These are phyloP conservation scores for Leishmania tropica DNA, from an alignment of 208 protist species.

Conservation along the genomic window DNA sequence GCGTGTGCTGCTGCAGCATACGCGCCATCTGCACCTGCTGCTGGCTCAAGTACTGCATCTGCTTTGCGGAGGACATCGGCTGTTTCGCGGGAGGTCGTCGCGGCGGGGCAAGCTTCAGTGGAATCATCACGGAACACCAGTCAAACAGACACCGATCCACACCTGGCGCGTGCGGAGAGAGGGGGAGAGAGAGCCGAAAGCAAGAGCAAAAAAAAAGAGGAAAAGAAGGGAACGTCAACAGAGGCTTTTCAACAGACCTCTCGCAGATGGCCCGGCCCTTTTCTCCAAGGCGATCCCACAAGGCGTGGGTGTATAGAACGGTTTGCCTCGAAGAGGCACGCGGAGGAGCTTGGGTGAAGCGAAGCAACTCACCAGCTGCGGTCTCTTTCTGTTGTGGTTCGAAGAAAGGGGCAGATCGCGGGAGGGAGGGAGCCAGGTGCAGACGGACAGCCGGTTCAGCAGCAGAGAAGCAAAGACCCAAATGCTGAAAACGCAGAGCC, in stretches of 20 bases:
- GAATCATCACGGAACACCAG: background rate
- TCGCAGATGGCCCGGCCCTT: background rate
- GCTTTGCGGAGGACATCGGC: conserved; percentile 25
- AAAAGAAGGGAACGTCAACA: background rate
- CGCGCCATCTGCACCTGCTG: conserved; percentile 31
- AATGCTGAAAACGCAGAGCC: background rate
- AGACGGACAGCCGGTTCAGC: background rate
- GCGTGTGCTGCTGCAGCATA: conserved; percentile 29
- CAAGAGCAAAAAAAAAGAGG: background rate
- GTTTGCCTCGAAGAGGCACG: background rate
- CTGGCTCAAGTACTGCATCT: conserved; percentile 25
- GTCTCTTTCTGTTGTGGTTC: background rate
- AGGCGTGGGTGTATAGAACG: background rate
- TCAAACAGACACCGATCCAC: background rate
- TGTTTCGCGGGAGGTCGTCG: conserved; percentile 24
- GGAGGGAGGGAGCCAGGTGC: background rate
- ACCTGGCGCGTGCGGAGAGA: background rate
- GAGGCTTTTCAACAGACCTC: too few relatives aligned
- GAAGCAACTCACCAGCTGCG: background rate
- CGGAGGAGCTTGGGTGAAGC: background rate
- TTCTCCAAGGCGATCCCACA: background rate
- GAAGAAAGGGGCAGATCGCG: background rate
- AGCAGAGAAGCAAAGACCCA: background rate
- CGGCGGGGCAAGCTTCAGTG: conserved; percentile 18
- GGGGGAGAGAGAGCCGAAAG: background rate